Percentiles rank a stretch among this genome's conserved stretches.
Evolutionary conservation across 345 rosid species (phyloP).

Genomic region (Kandelia obovata): DNA sequence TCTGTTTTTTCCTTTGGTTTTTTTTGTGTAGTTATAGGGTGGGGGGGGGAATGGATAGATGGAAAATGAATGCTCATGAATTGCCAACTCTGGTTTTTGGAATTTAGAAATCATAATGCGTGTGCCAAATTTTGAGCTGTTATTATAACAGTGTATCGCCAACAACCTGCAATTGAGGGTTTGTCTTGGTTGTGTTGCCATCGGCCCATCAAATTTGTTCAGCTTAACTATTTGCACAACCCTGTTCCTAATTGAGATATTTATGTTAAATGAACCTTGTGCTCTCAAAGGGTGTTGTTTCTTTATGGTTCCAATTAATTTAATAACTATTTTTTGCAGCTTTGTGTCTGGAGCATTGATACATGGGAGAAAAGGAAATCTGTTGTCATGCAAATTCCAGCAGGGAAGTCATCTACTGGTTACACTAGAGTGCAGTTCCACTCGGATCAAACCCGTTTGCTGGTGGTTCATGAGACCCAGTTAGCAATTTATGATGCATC

Average conservation of each 20-base stretch:
- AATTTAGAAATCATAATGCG: too few relatives aligned
- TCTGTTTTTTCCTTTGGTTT: too few relatives aligned
- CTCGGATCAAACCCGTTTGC: conserved; percentile 60
- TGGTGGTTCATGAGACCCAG: conserved; percentile 82
- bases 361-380: conserved; percentile 88
- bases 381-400: conserved; percentile 51
- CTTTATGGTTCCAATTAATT: not conserved
- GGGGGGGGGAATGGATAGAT: too few relatives aligned
- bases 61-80: too few relatives aligned
- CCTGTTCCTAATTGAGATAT: not conserved
- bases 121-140: too few relatives aligned
- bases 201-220: too few relatives aligned
- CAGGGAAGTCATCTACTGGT: conserved; percentile 60
- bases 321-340: conserved; percentile 31
- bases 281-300: not conserved
- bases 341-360: conserved; percentile 78
- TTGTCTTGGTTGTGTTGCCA: too few relatives aligned
- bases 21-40: too few relatives aligned
- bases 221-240: too few relatives aligned
- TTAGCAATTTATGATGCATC: conserved; percentile 73
- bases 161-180: too few relatives aligned
- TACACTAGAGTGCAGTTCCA: conserved; percentile 83
- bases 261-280: not conserved
- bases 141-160: too few relatives aligned
- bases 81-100: too few relatives aligned